Evolutionary conservation across 192 early-diverging fungal species (phyloP), one percentile per base, ranked within the genome.

Genomic region (Polychytrium aggregatum): DNA sequence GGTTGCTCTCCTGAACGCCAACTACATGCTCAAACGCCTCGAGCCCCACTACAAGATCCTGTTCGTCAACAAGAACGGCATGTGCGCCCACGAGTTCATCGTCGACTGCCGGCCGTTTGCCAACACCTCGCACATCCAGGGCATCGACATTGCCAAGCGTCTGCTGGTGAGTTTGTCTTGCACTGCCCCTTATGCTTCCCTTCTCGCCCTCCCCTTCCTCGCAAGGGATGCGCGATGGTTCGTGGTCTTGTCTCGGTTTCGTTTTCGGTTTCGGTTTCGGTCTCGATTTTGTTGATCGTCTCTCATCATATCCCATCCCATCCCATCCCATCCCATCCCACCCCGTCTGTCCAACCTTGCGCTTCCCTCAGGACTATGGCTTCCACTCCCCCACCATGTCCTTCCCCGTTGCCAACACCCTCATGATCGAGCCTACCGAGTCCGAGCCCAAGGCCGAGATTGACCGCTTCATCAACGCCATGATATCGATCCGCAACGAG

Each of bases 381-480:
- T 98, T 98, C 78, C 96, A 98, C 70, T 82, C 79, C 29, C 96
- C 96, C 29, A 98, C 96, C 60, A 98, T 98, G 96, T 95, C 92
- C 17, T 98, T 91, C 84, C 96, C 96, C 20, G 93, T 97, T 21
- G 72, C 88, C 52, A 94, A 96, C 79, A 98, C 96, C 11, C 82
- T 98, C 40, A 98, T 98, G 96, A 83, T 98, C 56, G 96, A 98
- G 73, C 96, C 96, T 16, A 98, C 96, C 41, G 96, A 98, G 63
- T 93, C 89, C 48, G 96, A 98, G 67, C 73, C 78, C 55, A 82
- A 84, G 60, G 79, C 67, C 53, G 96, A 98, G 68, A 67, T 98
- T 16, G 96, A 98, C 69, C 77, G 88, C 33, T 98, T 98, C 81
- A 91, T 87, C 53, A 92, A 97, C 65, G 96, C 96, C 36, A 87